phyloP scores from a whole-genome alignment of 306 rosid species.

The Acacia crassicarpa region DNA sequence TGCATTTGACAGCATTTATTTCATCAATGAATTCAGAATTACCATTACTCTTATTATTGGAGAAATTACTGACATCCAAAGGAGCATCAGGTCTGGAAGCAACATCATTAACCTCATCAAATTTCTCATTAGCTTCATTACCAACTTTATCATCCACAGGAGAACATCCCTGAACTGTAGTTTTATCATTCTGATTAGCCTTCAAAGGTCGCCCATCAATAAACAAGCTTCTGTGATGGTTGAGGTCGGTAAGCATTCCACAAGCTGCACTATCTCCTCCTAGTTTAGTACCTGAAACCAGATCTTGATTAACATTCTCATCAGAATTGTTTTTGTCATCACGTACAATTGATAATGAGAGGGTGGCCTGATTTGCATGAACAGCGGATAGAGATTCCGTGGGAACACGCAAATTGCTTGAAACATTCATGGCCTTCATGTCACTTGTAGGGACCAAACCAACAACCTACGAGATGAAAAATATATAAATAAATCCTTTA shows the following conservation, averaged over 20 bases:
- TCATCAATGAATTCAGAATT: slow-evolving; percentile 38
- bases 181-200: slow-evolving; percentile 34
- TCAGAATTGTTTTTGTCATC: slow-evolving; percentile 26
- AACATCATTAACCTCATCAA: slow-evolving; percentile 35
- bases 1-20: slow-evolving; percentile 29
- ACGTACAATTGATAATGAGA: slow-evolving; percentile 34
- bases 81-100: slow-evolving; percentile 32
- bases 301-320: slow-evolving; percentile 30
- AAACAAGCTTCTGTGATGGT: slow-evolving; percentile 16
- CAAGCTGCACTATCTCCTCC: slow-evolving; percentile 25
- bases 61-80: slow-evolving; percentile 27
- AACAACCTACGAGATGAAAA: slow-evolving; percentile 37
- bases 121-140: slow-evolving; percentile 29
- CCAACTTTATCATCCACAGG: slow-evolving; percentile 29
- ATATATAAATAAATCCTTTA: slow-evolving; percentile 16
- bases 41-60: slow-evolving; percentile 23
- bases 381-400: slow-evolving; percentile 26
- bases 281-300: slow-evolving; percentile 32
- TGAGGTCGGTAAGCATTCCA: slow-evolving; percentile 27
- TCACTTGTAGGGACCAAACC: slow-evolving; percentile 36
- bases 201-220: slow-evolving; percentile 32
- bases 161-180: slow-evolving; percentile 35
- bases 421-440: slow-evolving; percentile 38
- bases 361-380: slow-evolving; percentile 36
- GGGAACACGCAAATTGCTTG: slow-evolving; percentile 32